phyloP scores from a whole-genome alignment of 768 basidiomycete species.

The Leccinum pellstonianum region DNA sequence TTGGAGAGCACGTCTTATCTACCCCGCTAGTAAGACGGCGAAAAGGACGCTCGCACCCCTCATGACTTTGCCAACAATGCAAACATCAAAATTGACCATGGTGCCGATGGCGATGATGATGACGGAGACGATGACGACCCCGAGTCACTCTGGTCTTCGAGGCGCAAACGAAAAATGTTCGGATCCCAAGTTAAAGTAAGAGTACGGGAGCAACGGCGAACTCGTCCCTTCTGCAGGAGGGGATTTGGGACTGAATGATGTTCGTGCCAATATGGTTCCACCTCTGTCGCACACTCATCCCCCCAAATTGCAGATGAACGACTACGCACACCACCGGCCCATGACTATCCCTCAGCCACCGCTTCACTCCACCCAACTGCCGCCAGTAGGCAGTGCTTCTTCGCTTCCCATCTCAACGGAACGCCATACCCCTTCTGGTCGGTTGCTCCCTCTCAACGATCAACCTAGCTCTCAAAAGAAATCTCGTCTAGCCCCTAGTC shows the following conservation, averaged over 20 bases:
- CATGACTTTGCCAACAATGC: slow-evolving; percentile 45
- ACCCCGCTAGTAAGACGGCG: slow-evolving; percentile 46
- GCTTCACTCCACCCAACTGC: slow-evolving; percentile 28
- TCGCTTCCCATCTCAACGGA: slow-evolving; percentile 36
- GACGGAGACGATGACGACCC: slow-evolving; percentile 33
- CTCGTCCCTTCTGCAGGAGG: slow-evolving; percentile 13
- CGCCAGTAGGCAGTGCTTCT: slow-evolving; percentile 18
- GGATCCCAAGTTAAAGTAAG: slow-evolving; percentile 31
- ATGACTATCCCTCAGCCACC: slow-evolving; percentile 36
- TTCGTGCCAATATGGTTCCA: slow-evolving; percentile 12
- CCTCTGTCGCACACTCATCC: slow-evolving; percentile 1
- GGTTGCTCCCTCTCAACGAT: slow-evolving; percentile 29
- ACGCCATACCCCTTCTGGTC: slow-evolving; percentile 33
- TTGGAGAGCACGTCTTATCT: slow-evolving; percentile 11
- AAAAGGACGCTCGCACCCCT: slow-evolving; percentile 48
- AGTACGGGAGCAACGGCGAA: slow-evolving; percentile 24
- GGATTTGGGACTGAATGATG: slow-evolving; percentile 26
- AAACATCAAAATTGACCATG: slow-evolving; percentile 34
- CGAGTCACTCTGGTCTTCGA: slow-evolving; percentile 25
- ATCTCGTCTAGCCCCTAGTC: slow-evolving; percentile 29
- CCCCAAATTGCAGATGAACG: slow-evolving; percentile 20
- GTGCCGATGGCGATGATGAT: slow-evolving; percentile 42
- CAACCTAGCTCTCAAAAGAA: slow-evolving; percentile 29
- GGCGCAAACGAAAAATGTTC: slow-evolving; percentile 19
- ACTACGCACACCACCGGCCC: slow-evolving; percentile 30